phyloP scores from a whole-genome alignment of 2,329 filamentous ascomycete genomes.

The Penicillium vulpinum region DNA sequence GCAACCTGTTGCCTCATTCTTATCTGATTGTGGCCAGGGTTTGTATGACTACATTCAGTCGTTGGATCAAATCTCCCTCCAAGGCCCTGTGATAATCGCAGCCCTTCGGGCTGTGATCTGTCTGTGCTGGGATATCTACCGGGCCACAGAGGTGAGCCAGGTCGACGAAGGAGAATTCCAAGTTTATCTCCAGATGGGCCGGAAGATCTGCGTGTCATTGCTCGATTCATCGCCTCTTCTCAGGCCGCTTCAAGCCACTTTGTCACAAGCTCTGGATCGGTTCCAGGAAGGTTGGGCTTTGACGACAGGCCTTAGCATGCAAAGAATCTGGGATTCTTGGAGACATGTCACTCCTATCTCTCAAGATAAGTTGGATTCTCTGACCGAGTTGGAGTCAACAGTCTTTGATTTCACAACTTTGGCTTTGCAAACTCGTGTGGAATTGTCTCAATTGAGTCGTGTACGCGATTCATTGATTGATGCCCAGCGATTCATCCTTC shows the following conservation, averaged over 20 bases:
- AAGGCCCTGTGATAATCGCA: constrained; percentile 25
- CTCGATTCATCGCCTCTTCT: constrained; percentile 27
- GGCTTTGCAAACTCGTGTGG: constrained; percentile 38
- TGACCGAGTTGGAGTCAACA: constrained; percentile 39
- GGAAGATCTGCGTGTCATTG: constrained; percentile 36
- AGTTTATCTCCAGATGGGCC: constrained; percentile 51
- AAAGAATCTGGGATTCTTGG: constrained; percentile 71
- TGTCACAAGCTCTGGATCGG: constrained; percentile 44
- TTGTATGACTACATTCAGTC: constrained; percentile 38
- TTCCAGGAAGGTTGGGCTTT: constrained; percentile 73
- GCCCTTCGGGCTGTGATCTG: constrained; percentile 36
- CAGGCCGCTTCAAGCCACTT: constrained; percentile 28
- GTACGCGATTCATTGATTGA: constrained; percentile 42
- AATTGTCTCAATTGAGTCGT: constrained; percentile 37
- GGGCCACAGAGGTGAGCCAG: constrained; percentile 40
- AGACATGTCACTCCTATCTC: constrained; percentile 58
- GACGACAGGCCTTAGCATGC: constrained; percentile 76
- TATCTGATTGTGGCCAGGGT: constrained; percentile 40
- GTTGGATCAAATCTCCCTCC: constrained; percentile 29
- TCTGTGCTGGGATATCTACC: constrained; percentile 53
- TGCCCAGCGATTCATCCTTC: constrained; percentile 39
- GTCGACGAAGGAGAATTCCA: constrained; percentile 58
- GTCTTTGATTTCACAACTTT: constrained; percentile 40
- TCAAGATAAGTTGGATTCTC: constrained; percentile 33
- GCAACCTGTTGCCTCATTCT: constrained; percentile 40